Evolutionary conservation across 2,329 filamentous ascomycete species (phyloP).

Genomic region (Paramyrothecium roridum): DNA sequence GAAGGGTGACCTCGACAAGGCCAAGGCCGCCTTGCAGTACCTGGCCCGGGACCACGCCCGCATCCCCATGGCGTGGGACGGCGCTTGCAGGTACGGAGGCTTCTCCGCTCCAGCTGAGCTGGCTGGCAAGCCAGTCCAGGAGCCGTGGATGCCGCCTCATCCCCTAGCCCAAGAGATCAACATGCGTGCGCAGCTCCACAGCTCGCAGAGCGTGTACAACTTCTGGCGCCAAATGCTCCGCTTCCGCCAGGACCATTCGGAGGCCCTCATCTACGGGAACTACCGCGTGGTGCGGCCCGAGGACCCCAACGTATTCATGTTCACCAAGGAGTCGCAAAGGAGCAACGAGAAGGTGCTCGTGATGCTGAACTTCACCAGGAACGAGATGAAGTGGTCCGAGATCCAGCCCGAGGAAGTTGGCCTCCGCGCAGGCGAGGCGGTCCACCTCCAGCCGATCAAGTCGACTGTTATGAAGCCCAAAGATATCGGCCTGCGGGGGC

Average conservation of each 20-base stretch:
- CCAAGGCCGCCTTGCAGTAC: slow-evolving; percentile 24
- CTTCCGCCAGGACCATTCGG: slow-evolving; percentile 26
- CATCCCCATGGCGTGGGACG: slow-evolving; percentile 65
- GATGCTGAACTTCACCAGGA: slow-evolving; percentile 27
- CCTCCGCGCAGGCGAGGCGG: not conserved
- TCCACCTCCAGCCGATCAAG: slow-evolving; percentile 20
- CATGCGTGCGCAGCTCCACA: slow-evolving; percentile 48
- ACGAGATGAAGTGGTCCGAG: slow-evolving; percentile 19
- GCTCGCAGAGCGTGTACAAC: slow-evolving; percentile 29
- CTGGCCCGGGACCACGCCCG: slow-evolving; percentile 58
- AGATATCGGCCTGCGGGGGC: slow-evolving; percentile 11
- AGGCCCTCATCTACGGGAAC: slow-evolving; percentile 30
- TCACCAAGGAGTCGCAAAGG: slow-evolving; percentile 23
- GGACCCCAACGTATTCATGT: slow-evolving; percentile 20
- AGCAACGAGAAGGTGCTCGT: slow-evolving; percentile 19
- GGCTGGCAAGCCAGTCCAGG: slow-evolving; percentile 17
- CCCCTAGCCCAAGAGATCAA: slow-evolving; percentile 42
- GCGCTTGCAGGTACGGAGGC: slow-evolving; percentile 23
- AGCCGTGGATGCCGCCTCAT: slow-evolving; percentile 31
- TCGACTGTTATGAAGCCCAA: slow-evolving; percentile 15
- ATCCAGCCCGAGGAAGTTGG: slow-evolving; percentile 18
- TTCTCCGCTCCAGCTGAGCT: slow-evolving; percentile 33
- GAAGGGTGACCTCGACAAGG: slow-evolving; percentile 30
- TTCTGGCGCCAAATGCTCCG: slow-evolving; percentile 27
- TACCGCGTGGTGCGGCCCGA: slow-evolving; percentile 20